Evolutionary conservation across 495 filamentous ascomycete species (phyloP).

Genomic region (Penicillium bovifimosum): DNA sequence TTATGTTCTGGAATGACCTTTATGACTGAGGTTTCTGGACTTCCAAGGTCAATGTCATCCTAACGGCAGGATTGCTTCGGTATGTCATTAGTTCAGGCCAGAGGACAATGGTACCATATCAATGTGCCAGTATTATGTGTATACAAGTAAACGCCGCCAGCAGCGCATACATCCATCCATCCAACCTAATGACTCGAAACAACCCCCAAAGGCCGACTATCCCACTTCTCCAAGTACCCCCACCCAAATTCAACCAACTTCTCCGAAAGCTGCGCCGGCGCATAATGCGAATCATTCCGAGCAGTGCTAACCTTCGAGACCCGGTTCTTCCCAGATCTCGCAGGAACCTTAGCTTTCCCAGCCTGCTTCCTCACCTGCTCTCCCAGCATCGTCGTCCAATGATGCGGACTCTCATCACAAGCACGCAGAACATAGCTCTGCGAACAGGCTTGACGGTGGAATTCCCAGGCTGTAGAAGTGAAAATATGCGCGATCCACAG

Average conservation of each 20-base stretch:
- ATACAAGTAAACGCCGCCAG: slow-evolving; percentile 19
- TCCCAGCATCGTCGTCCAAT: slow-evolving; percentile 28
- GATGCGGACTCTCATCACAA: slow-evolving; percentile 29
- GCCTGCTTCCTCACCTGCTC: slow-evolving; percentile 14
- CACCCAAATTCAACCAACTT: slow-evolving; percentile 31
- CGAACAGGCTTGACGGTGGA: slow-evolving; percentile 23
- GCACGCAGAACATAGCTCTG: slow-evolving; percentile 29
- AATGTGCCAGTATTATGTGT: too few species aligned
- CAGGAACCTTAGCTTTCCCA: background rate
- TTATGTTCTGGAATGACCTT: too few species aligned
- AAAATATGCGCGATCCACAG: slow-evolving; percentile 41
- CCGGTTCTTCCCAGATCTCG: background rate
- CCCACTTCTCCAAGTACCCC: slow-evolving; percentile 29
- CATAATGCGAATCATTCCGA: background rate
- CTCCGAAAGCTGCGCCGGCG: slow-evolving; percentile 6
- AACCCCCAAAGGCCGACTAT: slow-evolving; percentile 33
- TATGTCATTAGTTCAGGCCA: too few species aligned
- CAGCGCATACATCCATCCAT: slow-evolving; percentile 8
- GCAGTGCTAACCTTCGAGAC: background rate
- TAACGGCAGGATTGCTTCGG: too few species aligned
- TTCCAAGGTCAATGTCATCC: too few species aligned
- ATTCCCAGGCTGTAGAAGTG: slow-evolving; percentile 30
- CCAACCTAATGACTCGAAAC: slow-evolving; percentile 9
- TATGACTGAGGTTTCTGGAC: too few species aligned
- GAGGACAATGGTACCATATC: too few species aligned